These are phyloP conservation scores for Cyclotella cryptica DNA, from an alignment of 108 stramenopile genomes.

Conservation along the genomic window DNA sequence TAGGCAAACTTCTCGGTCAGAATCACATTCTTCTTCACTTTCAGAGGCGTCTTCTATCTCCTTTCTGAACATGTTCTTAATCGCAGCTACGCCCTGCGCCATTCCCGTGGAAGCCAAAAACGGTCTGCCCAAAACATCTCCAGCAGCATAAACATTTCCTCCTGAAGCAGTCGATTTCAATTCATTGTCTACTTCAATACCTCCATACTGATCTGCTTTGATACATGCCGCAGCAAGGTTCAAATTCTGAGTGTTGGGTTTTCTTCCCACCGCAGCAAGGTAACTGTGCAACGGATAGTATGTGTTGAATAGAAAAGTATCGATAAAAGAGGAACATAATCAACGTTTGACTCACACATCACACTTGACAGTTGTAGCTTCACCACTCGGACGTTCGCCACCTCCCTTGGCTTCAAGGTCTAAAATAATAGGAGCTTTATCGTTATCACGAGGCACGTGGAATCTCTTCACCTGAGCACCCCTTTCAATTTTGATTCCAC, in stretches of 20 bases:
- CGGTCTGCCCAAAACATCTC: constrained; percentile 83
- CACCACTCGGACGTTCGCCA: constrained; percentile 44
- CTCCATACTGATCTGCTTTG: constrained; percentile 73
- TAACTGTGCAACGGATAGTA: constrained; percentile 24
- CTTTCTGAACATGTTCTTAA: constrained; percentile 62
- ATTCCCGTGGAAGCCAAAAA: constrained; percentile 83
- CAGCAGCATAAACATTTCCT: constrained; percentile 81
- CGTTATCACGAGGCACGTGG: constrained; percentile 55
- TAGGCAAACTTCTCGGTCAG: constrained; percentile 32
- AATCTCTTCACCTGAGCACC: constrained; percentile 73
- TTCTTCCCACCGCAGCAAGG: constrained; percentile 81
- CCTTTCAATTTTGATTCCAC: constrained; percentile 70
- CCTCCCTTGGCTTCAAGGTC: constrained; percentile 69
- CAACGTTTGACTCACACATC: constrained; percentile 45
- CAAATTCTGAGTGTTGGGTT: constrained; percentile 76
- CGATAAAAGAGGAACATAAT: not conserved
- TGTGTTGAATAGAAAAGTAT: not conserved
- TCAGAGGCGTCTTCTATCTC: not conserved
- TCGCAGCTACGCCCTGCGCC: constrained; percentile 76
- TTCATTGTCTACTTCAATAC: constrained; percentile 66
- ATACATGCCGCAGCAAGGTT: constrained; percentile 75
- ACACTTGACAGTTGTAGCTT: constrained; percentile 55
- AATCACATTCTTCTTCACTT: constrained; percentile 24
- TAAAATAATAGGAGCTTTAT: constrained; percentile 64
- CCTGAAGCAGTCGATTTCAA: constrained; percentile 57